Conservation (phyloP, 1,284 basidiomycete genomes). For the Coniferiporia sulphurascens region DNA sequence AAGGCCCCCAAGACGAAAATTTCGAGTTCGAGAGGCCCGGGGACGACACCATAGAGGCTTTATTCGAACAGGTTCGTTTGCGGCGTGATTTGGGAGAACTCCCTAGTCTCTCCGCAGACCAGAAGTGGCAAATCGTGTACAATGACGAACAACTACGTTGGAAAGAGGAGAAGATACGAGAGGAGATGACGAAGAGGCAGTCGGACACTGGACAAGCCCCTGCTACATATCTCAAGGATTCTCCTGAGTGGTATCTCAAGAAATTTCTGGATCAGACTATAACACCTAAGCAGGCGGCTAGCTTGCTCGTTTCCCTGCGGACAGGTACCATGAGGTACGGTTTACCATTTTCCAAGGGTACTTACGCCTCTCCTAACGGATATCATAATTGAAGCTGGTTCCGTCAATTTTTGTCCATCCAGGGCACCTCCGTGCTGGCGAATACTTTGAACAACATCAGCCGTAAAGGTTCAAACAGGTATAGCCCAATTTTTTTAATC, state of each 20-base stretch:
- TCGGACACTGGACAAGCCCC: slow-evolving; percentile 47
- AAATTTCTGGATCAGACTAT: slow-evolving; percentile 87
- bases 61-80: slow-evolving; percentile 73
- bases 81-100: slow-evolving; percentile 62
- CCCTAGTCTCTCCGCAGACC: slow-evolving; percentile 64
- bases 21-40: slow-evolving; percentile 73
- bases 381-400: slow-evolving; percentile 61
- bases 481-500: slow-evolving; percentile 19
- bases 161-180: slow-evolving; percentile 61
- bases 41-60: slow-evolving; percentile 68
- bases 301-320: slow-evolving; percentile 77
- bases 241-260: slow-evolving; percentile 86
- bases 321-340: slow-evolving; percentile 77
- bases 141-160: slow-evolving; percentile 80
- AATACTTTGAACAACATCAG: slow-evolving; percentile 77
- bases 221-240: slow-evolving; percentile 49
- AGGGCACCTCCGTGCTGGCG: slow-evolving; percentile 82
- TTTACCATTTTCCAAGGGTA: background rate
- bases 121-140: slow-evolving; percentile 92
- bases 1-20: slow-evolving; percentile 43
- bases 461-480: slow-evolving; percentile 61
- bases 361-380: slow-evolving; percentile 9
- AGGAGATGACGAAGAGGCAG: slow-evolving; percentile 57
- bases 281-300: slow-evolving; percentile 74
- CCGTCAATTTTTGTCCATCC: slow-evolving; percentile 69